A percentile compares a stretch with the other conserved stretches of the same genome.
Evolutionary conservation across 306 rosid genomes (phyloP).

Genomic region (Vicia villosa): DNA sequence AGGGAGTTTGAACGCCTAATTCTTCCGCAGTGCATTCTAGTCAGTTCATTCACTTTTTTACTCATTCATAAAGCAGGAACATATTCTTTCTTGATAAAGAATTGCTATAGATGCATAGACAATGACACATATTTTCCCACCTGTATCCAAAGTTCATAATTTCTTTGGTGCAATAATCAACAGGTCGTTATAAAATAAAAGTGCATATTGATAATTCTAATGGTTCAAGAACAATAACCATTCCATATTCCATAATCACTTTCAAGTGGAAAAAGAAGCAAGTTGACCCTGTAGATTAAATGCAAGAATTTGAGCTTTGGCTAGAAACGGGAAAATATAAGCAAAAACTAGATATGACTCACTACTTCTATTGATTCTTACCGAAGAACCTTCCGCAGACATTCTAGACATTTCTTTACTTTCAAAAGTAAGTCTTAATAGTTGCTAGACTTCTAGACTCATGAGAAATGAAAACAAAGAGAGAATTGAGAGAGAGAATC

Average conservation of each 20-base stretch:
- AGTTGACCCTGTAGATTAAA: neutral
- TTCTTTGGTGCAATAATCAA: neutral
- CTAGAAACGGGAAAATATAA: neutral
- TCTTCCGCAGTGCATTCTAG: neutral
- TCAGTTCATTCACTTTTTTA: neutral
- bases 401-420: constrained; percentile 7
- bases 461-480: too few relatives aligned
- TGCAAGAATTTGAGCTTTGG: neutral
- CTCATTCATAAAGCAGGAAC: neutral
- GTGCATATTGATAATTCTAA: constrained; percentile 3
- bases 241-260: neutral
- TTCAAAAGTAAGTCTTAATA: neutral
- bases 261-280: neutral
- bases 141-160: neutral
- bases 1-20: neutral
- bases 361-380: neutral
- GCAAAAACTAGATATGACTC: neutral
- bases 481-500: too few relatives aligned
- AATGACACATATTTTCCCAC: neutral
- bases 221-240: constrained; percentile 24
- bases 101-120: neutral
- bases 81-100: neutral
- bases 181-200: neutral
- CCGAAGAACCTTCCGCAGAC: neutral
- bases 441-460: neutral